phyloP scores from a whole-genome alignment of 768 basidiomycete species.

The Paxillus rubicundulus region DNA sequence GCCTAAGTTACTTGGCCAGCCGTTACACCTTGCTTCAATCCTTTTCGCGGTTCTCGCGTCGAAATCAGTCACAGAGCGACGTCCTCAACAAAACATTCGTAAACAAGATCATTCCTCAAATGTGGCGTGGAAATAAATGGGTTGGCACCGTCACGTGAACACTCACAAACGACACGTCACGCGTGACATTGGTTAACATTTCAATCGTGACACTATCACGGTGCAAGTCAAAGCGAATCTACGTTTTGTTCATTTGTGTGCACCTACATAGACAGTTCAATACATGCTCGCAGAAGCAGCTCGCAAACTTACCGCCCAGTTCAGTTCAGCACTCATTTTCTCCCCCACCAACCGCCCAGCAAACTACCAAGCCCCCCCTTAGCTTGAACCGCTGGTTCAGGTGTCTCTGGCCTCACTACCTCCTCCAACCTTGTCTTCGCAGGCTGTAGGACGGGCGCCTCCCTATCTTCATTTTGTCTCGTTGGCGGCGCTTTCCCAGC shows the following conservation, averaged over 20 bases:
- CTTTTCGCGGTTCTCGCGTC: neutral
- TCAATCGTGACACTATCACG: no score
- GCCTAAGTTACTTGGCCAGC: conserved; percentile 3
- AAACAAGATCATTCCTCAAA: conserved; percentile 17
- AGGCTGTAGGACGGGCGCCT: conserved; percentile 17
- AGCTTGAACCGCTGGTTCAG: conserved; percentile 43
- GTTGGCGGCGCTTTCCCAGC: conserved; percentile 55
- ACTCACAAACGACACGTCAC: conserved; percentile 4
- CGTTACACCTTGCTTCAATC: neutral
- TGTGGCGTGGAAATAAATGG: conserved; percentile 21
- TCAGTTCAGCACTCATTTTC: conserved; percentile 14
- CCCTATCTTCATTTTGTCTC: conserved; percentile 13
- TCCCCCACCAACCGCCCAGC: conserved; percentile 84
- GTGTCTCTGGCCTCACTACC: conserved; percentile 43
- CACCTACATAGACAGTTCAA: no score
- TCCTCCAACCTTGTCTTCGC: conserved; percentile 59
- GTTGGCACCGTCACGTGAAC: conserved; percentile 12
- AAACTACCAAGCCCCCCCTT: conserved; percentile 61
- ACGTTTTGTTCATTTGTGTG: no score
- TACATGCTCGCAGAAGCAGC: no score
- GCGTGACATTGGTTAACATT: neutral
- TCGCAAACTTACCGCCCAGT: no score
- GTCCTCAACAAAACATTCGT: neutral
- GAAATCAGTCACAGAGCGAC: neutral
- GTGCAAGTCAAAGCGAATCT: no score